phyloP scores from a whole-genome alignment of 768 basidiomycete species.

The Rubroboletus satanas region DNA sequence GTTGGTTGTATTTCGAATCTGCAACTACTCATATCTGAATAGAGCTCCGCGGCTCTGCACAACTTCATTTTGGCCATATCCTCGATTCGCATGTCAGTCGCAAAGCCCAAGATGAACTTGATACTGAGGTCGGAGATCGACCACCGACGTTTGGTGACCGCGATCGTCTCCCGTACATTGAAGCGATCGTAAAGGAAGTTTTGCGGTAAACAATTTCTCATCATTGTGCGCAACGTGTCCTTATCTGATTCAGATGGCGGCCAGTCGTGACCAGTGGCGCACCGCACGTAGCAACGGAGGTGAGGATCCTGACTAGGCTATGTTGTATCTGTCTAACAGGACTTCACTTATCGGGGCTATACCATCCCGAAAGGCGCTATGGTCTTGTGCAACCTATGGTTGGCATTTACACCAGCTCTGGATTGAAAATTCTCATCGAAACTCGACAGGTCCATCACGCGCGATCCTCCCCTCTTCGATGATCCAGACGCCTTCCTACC shows the following conservation, averaged over 20 bases:
- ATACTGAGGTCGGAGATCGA: not conserved
- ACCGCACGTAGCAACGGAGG: slow-evolving; percentile 6
- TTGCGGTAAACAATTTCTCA: not conserved
- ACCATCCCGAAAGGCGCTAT: slow-evolving; percentile 5
- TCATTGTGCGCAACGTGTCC: not conserved
- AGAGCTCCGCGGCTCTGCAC: slow-evolving; percentile 3
- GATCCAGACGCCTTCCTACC: slow-evolving; percentile 15
- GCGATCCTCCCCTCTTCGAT: slow-evolving; percentile 7
- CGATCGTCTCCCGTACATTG: slow-evolving; percentile 7
- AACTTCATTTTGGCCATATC: slow-evolving; percentile 5
- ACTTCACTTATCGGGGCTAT: slow-evolving; percentile 1
- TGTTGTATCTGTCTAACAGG: not conserved
- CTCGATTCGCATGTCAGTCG: slow-evolving; percentile 1
- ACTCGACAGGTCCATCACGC: slow-evolving; percentile 5
- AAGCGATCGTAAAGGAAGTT: slow-evolving; percentile 7
- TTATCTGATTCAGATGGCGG: slow-evolving; percentile 2
- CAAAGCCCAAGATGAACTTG: slow-evolving; percentile 6
- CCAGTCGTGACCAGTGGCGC: slow-evolving; percentile 6
- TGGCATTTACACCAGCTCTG: not conserved
- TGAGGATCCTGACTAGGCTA: not conserved
- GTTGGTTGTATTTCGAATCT: not conserved
- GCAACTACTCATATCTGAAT: not conserved
- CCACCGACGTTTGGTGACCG: slow-evolving; percentile 7
- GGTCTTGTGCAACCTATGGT: slow-evolving; percentile 3
- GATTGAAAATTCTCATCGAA: not conserved